phyloP scores from a whole-genome alignment of 495 filamentous ascomycete genomes.

The Neurospora sp. region DNA sequence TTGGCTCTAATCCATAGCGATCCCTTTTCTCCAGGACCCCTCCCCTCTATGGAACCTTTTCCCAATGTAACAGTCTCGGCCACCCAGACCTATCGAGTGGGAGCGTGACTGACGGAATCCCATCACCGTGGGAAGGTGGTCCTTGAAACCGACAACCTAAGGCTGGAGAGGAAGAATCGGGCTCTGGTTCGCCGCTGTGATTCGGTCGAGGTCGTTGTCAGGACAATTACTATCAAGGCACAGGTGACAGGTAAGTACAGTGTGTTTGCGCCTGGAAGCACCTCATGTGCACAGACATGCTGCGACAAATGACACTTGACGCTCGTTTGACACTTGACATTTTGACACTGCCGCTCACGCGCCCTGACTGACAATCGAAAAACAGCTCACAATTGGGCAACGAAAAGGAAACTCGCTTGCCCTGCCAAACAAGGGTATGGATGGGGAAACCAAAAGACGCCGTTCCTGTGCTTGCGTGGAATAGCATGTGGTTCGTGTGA shows the following conservation, averaged over 20 bases:
- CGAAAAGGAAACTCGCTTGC: background rate
- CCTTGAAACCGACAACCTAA: background rate
- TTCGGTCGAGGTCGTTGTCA: background rate
- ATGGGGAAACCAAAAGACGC: background rate
- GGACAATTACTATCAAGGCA: background rate
- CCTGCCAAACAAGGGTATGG: background rate
- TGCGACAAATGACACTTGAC: background rate
- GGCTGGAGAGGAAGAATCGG: background rate
- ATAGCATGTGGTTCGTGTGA: background rate
- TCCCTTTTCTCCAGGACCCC: background rate
- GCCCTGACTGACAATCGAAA: background rate
- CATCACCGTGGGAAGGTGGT: background rate
- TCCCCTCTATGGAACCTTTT: background rate
- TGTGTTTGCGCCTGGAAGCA: background rate
- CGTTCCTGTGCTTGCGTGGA: background rate
- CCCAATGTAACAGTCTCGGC: background rate
- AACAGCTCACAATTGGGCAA: background rate
- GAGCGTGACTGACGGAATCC: background rate
- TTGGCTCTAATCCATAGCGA: background rate
- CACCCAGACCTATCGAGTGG: background rate
- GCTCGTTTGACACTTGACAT: background rate
- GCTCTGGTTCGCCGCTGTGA: background rate
- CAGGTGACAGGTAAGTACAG: background rate
- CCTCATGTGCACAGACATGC: background rate
- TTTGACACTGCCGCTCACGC: background rate